These are phyloP conservation scores for Tylopilus intermedius DNA, from an alignment of 768 basidiomycete species.

Conservation along the genomic window DNA sequence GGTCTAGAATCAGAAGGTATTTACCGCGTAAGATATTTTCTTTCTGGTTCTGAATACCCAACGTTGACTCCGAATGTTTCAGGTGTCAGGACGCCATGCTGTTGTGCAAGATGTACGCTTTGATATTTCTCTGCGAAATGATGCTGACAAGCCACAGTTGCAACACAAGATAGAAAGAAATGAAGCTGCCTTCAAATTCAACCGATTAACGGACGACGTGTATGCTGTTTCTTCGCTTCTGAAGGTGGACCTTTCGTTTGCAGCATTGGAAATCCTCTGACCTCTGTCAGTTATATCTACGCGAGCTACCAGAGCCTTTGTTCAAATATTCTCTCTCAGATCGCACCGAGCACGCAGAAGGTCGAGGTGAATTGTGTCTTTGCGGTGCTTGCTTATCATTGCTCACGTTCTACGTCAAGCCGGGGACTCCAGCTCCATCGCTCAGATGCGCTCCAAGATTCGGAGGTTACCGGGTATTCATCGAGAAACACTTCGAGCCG, in stretches of 20 bases:
- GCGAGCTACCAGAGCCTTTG: slow-evolving; percentile 85
- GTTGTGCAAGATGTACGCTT: slow-evolving; percentile 70
- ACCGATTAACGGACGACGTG: slow-evolving; percentile 67
- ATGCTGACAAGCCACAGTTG: slow-evolving; percentile 42
- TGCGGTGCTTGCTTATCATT: not conserved
- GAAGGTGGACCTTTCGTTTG: slow-evolving; percentile 48
- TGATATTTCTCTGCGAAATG: not conserved
- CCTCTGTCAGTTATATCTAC: slow-evolving; percentile 60
- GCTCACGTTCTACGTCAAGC: slow-evolving; percentile 37
- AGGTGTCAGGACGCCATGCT: slow-evolving; percentile 85
- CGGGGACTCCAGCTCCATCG: slow-evolving; percentile 61
- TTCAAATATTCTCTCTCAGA: slow-evolving; percentile 80
- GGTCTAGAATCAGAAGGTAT: slow-evolving; percentile 82
- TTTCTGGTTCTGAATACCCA: not conserved
- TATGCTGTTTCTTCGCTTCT: slow-evolving; percentile 80
- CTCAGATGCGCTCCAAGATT: slow-evolving; percentile 83
- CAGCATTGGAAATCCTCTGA: slow-evolving; percentile 1
- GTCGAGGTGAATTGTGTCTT: slow-evolving; percentile 48
- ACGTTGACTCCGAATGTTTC: slow-evolving; percentile 4
- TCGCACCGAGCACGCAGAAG: slow-evolving; percentile 74
- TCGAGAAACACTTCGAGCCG: slow-evolving; percentile 73
- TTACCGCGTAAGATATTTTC: slow-evolving; percentile 59
- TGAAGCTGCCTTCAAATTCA: slow-evolving; percentile 71
- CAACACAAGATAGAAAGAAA: slow-evolving; percentile 85
- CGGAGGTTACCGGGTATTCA: slow-evolving; percentile 79